phyloP scores from a whole-genome alignment of 768 basidiomycete genomes.

The Chalciporus piperatus region DNA sequence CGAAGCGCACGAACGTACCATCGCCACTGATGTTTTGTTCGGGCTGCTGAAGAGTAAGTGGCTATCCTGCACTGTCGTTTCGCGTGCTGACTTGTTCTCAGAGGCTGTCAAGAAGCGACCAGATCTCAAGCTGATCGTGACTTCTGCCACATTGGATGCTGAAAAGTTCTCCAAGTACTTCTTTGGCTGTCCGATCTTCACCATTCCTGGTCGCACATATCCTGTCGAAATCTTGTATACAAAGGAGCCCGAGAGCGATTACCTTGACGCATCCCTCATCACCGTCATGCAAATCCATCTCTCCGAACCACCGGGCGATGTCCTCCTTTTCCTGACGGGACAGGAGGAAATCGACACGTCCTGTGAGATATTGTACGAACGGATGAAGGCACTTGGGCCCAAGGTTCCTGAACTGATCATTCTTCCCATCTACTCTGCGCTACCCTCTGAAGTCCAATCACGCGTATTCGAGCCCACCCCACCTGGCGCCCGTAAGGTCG shows the following conservation, averaged over 20 bases:
- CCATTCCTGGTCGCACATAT: constrained; percentile 99
- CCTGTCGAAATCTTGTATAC: constrained; percentile 98
- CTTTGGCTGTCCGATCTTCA: constrained; percentile 98
- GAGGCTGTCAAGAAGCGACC: constrained; percentile 94
- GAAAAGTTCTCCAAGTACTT: constrained; percentile 99
- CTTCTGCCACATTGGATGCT: constrained; percentile 97
- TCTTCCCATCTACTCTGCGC: constrained; percentile 95
- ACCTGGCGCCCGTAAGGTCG: constrained; percentile 96
- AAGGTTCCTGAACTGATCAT: constrained; percentile 97
- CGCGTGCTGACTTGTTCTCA: constrained; percentile 34
- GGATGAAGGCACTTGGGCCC: constrained; percentile 98
- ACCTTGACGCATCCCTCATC: constrained; percentile 96
- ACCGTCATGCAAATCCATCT: constrained; percentile 99
- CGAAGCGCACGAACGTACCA: constrained; percentile 98
- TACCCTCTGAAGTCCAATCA: constrained; percentile 97
- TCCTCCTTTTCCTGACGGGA: constrained; percentile 96
- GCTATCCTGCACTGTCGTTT: not conserved
- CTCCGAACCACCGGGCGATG: constrained; percentile 94
- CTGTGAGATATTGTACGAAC: constrained; percentile 95
- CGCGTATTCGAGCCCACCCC: constrained; percentile 98
- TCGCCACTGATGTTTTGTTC: constrained; percentile 97
- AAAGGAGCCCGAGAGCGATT: constrained; percentile 96
- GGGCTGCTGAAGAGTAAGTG: constrained; percentile 74
- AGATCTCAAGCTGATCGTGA: constrained; percentile 96
- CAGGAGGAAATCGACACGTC: constrained; percentile 99